Base-by-base conservation (phyloP, 1,284 basidiomycete genomes). In the Ganoderma leucocontextum region DNA sequence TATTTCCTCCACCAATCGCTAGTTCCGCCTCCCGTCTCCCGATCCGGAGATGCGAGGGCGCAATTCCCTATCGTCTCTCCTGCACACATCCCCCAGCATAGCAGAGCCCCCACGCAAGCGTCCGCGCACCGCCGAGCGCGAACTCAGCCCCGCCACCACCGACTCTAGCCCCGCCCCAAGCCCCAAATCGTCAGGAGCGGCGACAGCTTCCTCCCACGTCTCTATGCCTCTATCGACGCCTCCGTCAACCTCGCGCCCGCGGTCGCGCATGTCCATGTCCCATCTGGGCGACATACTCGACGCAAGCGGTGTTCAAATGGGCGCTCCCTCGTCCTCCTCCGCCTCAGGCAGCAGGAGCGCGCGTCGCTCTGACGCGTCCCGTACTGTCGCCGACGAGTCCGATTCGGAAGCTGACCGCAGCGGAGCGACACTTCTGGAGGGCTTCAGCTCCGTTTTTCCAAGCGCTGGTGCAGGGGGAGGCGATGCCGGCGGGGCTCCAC, bases 81-180 rank as follows among this genome's bases (percentile, higher is more conserved):
- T 58, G 36, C 55, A 38, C 39, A 10, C 63, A 42, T 64, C 70
- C 19, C 42, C 55, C 36, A 52, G 19, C 42, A 62, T 44, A 39
- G 12, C 47, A 44, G 66, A 69, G 39, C 67, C 69, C 12, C 70
- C 70, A 12, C 68, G 72, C 44, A 74, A 74, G 57, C 72, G 72
- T 66, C 70, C 70, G 58, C 62, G 72, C 63, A 73, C 62, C 44
- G 57, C 66, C 38, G 68, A 69, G 58, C 61, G 57, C 39, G 64
- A 60, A 29, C 19, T 13, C 33, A 49, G 29, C 36, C 19, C 38
- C 15, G 29, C 44, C 38, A 19, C 65, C 12, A 41, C 33, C n/a
- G 65, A 35, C 7, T 22, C 29, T 4, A 60, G 52, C 5, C 39
- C 60, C 9, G 13, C 8, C 33, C 29, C 47, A 25, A 44, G 52